These are phyloP conservation scores for Lachancea mirantina DNA, from an alignment of 805 yeast genomes.

Conservation along the genomic window DNA sequence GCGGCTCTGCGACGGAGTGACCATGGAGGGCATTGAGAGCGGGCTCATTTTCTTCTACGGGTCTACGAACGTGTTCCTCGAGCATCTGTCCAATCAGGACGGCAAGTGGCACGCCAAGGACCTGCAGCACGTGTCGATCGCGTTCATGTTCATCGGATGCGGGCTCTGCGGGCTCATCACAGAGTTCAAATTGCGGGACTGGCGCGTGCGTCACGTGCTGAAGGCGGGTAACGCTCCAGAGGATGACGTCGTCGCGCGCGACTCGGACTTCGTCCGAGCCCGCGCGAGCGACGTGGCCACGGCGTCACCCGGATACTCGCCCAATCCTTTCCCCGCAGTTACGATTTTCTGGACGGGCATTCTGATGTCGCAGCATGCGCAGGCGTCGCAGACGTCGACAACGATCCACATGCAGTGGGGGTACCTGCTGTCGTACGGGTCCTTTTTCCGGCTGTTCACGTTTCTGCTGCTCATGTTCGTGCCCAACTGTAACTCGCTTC, in stretches of 20 bases:
- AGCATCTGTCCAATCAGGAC: slow-evolving; percentile 71
- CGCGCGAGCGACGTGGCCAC: slow-evolving; percentile 22
- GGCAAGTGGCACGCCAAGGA: slow-evolving; percentile 88
- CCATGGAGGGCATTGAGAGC: slow-evolving; percentile 83
- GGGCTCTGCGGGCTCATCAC: slow-evolving; percentile 86
- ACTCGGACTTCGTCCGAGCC: slow-evolving; percentile 7
- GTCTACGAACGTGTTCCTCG: slow-evolving; percentile 79
- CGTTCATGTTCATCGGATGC: slow-evolving; percentile 84
- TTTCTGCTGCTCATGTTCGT: slow-evolving; percentile 46
- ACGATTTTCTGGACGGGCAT: slow-evolving; percentile 96
- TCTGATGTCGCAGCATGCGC: slow-evolving; percentile 91
- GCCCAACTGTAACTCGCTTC: slow-evolving; percentile 32
- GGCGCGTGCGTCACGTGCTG: slow-evolving; percentile 46
- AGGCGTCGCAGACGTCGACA: slow-evolving; percentile 72
- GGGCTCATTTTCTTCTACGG: slow-evolving; percentile 83
- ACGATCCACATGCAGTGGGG: slow-evolving; percentile 92
- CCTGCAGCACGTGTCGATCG: slow-evolving; percentile 83
- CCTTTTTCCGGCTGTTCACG: slow-evolving; percentile 65
- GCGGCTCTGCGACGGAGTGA: slow-evolving; percentile 38
- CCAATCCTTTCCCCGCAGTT: slow-evolving; percentile 91
- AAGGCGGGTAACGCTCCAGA: slow-evolving; percentile 25
- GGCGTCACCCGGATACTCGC: slow-evolving; percentile 72
- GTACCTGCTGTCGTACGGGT: slow-evolving; percentile 68
- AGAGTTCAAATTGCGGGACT: slow-evolving; percentile 55
- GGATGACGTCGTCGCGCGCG: slow-evolving; percentile 18